phyloP scores from a whole-genome alignment of 768 basidiomycete species.

The Gelatoporia subvermispora region DNA sequence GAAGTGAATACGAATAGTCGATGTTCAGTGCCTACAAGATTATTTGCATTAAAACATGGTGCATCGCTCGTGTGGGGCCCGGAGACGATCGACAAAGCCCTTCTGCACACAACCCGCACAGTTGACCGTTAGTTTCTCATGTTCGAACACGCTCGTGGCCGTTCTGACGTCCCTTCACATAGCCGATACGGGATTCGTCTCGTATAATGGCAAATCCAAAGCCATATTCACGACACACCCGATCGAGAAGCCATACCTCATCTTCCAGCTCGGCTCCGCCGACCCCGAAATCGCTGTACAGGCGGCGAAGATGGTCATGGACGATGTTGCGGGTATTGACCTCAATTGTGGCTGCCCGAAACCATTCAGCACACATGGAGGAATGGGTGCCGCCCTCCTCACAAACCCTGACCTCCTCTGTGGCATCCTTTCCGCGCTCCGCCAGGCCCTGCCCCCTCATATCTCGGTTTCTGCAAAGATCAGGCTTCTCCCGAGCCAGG shows the following conservation, averaged over 20 bases:
- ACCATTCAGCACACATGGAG: slow-evolving; percentile 87
- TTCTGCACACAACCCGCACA: slow-evolving; percentile 74
- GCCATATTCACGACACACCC: slow-evolving; percentile 93
- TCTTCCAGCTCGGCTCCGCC: slow-evolving; percentile 93
- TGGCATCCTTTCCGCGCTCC: slow-evolving; percentile 76
- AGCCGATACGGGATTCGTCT: slow-evolving; percentile 85
- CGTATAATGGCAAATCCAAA: slow-evolving; percentile 77
- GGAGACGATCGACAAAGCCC: slow-evolving; percentile 94
- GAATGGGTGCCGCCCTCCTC: slow-evolving; percentile 96
- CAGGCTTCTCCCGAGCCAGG: slow-evolving; percentile 77
- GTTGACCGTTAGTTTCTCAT: slow-evolving; percentile 69
- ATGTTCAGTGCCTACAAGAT: slow-evolving; percentile 69
- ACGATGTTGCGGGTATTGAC: slow-evolving; percentile 92
- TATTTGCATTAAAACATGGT: slow-evolving; percentile 88
- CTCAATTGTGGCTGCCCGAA: slow-evolving; percentile 98
- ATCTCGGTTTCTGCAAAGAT: slow-evolving; percentile 95
- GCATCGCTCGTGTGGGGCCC: slow-evolving; percentile 96
- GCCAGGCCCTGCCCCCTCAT: slow-evolving; percentile 64
- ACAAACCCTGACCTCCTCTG: slow-evolving; percentile 89
- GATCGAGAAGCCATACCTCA: slow-evolving; percentile 87
- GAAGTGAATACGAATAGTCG: neutral
- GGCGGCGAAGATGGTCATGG: slow-evolving; percentile 80
- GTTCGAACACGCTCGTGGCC: neutral
- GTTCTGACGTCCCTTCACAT: slow-evolving; percentile 6
- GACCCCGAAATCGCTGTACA: slow-evolving; percentile 87